Conservation (phyloP, 169 alveolate species). For the Perkinsus chesapeaki region DNA sequence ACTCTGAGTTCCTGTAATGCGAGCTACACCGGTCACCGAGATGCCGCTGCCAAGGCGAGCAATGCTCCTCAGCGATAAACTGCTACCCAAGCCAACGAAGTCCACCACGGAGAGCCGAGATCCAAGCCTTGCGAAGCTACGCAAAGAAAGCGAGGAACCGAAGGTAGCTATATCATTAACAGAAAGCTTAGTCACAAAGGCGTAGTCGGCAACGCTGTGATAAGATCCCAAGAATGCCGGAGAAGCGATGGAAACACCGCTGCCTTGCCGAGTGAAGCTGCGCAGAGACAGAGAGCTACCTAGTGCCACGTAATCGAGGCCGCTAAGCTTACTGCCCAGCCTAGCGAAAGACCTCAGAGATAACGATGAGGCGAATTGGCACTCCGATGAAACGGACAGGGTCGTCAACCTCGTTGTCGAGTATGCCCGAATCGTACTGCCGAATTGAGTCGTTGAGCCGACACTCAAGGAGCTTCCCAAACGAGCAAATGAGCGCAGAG, state of each 20-base stretch:
- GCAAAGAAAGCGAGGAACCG: background rate
- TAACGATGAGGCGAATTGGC: background rate
- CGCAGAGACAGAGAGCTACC: background rate
- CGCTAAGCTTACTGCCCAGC: background rate
- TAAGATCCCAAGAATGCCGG: background rate
- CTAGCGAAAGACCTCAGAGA: background rate
- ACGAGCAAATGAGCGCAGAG: background rate
- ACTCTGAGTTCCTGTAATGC: background rate
- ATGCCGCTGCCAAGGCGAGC: background rate
- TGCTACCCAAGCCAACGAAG: background rate
- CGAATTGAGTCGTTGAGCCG: background rate
- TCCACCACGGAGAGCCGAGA: background rate
- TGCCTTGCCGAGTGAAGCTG: background rate
- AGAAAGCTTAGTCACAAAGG: background rate
- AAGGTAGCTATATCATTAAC: background rate
- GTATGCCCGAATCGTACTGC: background rate
- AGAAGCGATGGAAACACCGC: background rate
- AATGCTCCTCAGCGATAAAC: background rate
- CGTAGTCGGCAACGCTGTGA: background rate
- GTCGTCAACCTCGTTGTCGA: background rate
- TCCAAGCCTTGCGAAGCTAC: background rate
- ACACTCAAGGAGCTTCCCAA: background rate
- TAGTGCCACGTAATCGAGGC: background rate
- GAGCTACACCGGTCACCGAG: background rate
- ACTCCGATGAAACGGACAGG: background rate